Percentiles rank a stretch among this genome's conserved stretches.
phyloP scores from a whole-genome alignment of 208 protist genomes.

The Lotmaria passim region DNA sequence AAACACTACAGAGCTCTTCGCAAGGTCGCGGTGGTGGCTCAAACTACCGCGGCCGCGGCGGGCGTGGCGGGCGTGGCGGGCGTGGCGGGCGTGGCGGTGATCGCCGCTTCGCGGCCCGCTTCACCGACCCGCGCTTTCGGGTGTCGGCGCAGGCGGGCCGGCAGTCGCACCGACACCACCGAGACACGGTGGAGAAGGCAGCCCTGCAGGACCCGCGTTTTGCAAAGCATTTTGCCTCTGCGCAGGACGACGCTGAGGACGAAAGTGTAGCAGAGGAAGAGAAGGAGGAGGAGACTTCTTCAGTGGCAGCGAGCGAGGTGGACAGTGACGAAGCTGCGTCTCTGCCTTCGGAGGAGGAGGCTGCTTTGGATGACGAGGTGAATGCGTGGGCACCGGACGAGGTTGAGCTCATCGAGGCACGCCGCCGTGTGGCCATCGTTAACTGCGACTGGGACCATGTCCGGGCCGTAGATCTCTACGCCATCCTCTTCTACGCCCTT shows the following conservation, averaged over 20 bases:
- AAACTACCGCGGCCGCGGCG: slow-evolving; percentile 45
- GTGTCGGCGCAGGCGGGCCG: slow-evolving; percentile 39
- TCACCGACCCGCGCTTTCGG: slow-evolving; percentile 89
- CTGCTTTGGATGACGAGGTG: slow-evolving; percentile 68
- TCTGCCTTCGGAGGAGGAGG: slow-evolving; percentile 30
- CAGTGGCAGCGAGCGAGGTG: background rate
- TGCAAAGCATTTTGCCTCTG: slow-evolving; percentile 50
- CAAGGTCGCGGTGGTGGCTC: slow-evolving; percentile 44
- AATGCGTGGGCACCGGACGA: slow-evolving; percentile 73
- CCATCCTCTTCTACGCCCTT: slow-evolving; percentile 95
- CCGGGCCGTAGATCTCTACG: slow-evolving; percentile 93
- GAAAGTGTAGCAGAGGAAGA: slow-evolving; percentile 29
- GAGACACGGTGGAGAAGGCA: slow-evolving; percentile 36
- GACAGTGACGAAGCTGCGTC: slow-evolving; percentile 35
- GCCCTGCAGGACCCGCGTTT: slow-evolving; percentile 74
- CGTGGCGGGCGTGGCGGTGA: slow-evolving; percentile 46
- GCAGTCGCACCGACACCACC: background rate
- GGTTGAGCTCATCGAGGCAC: slow-evolving; percentile 78
- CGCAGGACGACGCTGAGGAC: slow-evolving; percentile 42
- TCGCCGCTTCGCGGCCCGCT: slow-evolving; percentile 78
- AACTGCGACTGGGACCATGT: slow-evolving; percentile 98
- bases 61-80: slow-evolving; percentile 23
- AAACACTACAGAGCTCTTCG: slow-evolving; percentile 68
- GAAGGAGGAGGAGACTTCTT: background rate
- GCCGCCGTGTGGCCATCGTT: slow-evolving; percentile 92